phyloP scores from a whole-genome alignment of 179 eudicot species.

The Beta macrorhiza region DNA sequence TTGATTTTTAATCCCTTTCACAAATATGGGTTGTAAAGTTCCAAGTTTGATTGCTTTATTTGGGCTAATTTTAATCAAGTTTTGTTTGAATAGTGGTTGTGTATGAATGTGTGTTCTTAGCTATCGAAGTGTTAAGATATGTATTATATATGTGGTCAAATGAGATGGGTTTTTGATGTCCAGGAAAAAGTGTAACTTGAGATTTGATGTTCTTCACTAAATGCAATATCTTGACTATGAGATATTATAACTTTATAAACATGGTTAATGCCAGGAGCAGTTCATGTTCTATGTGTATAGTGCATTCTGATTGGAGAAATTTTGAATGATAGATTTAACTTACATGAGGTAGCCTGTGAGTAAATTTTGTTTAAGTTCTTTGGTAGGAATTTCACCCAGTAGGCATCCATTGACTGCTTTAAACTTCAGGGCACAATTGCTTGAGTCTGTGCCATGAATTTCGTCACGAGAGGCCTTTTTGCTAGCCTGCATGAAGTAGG shows the following conservation, averaged over 20 bases:
- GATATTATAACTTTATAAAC: neutral
- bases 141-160: neutral
- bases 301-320: neutral
- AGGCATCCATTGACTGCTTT: conserved; percentile 1
- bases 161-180: neutral
- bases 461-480: neutral
- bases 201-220: neutral
- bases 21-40: neutral
- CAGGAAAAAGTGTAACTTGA: neutral
- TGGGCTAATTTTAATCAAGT: neutral
- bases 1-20: neutral
- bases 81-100: neutral
- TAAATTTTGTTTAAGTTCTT: neutral
- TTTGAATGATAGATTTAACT: neutral
- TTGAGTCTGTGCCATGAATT: neutral
- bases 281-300: neutral
- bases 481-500: neutral
- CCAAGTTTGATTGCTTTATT: too few relatives aligned
- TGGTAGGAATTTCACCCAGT: neutral
- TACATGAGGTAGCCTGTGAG: neutral
- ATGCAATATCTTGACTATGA: neutral
- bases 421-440: neutral
- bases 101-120: neutral
- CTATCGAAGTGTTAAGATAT: neutral
- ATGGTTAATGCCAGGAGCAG: neutral